phyloP scores from a whole-genome alignment of 2,329 filamentous ascomycete genomes.

The Aureobasidium uvarum region DNA sequence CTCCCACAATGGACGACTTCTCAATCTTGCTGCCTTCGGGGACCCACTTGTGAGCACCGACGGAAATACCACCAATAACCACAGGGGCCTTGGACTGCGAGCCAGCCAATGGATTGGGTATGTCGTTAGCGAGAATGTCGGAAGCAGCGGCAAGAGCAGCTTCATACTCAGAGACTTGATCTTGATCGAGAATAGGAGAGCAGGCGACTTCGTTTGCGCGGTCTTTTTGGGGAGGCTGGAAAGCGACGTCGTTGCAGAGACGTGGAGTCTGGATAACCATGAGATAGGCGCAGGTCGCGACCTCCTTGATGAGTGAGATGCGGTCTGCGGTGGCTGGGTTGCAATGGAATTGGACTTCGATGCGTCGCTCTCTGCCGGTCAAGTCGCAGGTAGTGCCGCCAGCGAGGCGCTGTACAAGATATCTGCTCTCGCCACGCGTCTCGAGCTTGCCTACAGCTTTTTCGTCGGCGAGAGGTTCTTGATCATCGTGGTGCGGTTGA shows the following conservation, averaged over 20 bases:
- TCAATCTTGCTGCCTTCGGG: constrained; percentile 57
- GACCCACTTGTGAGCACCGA: constrained; percentile 58
- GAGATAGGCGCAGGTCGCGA: constrained; percentile 84
- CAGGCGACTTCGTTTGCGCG: constrained; percentile 75
- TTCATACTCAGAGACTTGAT: constrained; percentile 45
- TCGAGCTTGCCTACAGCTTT: constrained; percentile 54
- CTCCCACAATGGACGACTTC: constrained; percentile 50
- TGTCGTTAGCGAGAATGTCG: background rate
- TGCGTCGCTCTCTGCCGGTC: constrained; percentile 74
- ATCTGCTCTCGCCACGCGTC: constrained; percentile 78
- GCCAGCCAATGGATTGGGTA: constrained; percentile 25
- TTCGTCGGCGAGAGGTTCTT: constrained; percentile 33
- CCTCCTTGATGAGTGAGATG: constrained; percentile 91
- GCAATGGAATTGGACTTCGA: constrained; percentile 83
- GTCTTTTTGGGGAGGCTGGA: constrained; percentile 75
- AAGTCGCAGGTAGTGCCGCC: constrained; percentile 83
- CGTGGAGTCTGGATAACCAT: constrained; percentile 91
- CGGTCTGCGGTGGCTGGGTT: constrained; percentile 71
- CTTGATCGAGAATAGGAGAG: constrained; percentile 63
- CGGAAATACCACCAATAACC: constrained; percentile 57
- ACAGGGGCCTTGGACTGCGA: constrained; percentile 35
- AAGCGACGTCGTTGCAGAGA: constrained; percentile 82
- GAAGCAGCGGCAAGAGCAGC: constrained; percentile 31
- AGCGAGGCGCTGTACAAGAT: constrained; percentile 77
- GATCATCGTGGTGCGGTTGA: constrained; percentile 34